phyloP scores from a whole-genome alignment of 345 rosid species.

The Lumnitzera racemosa region DNA sequence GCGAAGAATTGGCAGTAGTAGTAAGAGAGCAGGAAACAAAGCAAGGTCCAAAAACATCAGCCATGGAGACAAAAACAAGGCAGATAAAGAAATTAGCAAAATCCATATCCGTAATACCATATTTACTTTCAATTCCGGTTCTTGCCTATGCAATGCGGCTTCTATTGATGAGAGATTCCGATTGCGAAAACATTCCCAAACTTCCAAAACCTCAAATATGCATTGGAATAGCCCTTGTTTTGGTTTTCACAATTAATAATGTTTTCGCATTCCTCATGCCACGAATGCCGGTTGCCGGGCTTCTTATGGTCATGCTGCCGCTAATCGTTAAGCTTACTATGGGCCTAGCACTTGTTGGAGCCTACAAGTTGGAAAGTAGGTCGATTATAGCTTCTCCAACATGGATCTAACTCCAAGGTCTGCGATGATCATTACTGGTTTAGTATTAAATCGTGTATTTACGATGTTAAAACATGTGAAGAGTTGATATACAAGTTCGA shows the following conservation, averaged over 20 bases:
- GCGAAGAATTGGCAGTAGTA: no score
- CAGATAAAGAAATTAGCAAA: conserved; percentile 25
- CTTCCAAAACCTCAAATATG: conserved; percentile 47
- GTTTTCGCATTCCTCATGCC: conserved; percentile 28
- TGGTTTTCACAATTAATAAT: conserved; percentile 40
- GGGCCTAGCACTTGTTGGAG: conserved; percentile 57
- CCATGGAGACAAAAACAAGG: neutral
- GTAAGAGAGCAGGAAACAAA: no score
- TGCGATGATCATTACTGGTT: conserved; percentile 37
- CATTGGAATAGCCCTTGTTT: conserved; percentile 37
- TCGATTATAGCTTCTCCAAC: conserved; percentile 40
- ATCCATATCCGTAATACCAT: conserved; percentile 27
- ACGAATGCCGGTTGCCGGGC: conserved; percentile 38
- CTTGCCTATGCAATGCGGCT: conserved; percentile 56
- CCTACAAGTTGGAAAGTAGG: conserved; percentile 39
- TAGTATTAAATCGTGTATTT: conserved; percentile 55
- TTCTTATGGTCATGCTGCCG: conserved; percentile 44
- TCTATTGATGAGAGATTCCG: conserved; percentile 62
- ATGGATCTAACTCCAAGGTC: conserved; percentile 52
- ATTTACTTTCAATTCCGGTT: conserved; percentile 56
- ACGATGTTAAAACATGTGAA: conserved; percentile 32
- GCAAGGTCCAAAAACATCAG: neutral
- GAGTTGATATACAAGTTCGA: conserved; percentile 26
- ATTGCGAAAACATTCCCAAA: conserved; percentile 54
- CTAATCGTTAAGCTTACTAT: conserved; percentile 43